A percentile compares a stretch with the other conserved stretches of the same genome.
phyloP scores from a whole-genome alignment of 495 filamentous ascomycete species.

The Aspergillus avenaceus region DNA sequence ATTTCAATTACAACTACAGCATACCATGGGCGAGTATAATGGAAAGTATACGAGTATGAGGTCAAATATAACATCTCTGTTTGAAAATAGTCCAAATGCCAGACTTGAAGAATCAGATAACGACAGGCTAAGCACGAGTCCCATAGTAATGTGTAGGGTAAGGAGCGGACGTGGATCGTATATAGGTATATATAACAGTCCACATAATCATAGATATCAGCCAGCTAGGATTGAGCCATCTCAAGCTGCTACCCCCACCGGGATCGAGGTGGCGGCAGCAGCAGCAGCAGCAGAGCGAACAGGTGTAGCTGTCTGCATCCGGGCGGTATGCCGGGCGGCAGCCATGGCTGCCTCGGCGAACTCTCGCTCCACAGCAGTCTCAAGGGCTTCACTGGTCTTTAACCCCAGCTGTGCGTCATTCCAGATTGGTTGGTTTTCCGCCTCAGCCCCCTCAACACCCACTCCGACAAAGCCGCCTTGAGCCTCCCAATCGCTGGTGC shows the following conservation, averaged over 20 bases:
- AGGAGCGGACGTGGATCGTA: slow-evolving; percentile 6
- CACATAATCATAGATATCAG: neutral
- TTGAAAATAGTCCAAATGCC: neutral
- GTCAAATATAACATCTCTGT: too few relatives aligned
- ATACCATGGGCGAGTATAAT: too few relatives aligned
- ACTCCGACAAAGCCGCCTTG: slow-evolving; percentile 93
- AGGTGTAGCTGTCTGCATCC: slow-evolving; percentile 29
- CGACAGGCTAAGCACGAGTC: neutral
- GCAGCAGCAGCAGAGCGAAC: slow-evolving; percentile 19
- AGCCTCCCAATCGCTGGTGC: slow-evolving; percentile 84
- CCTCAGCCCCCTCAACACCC: slow-evolving; percentile 59
- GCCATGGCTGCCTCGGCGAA: slow-evolving; percentile 22
- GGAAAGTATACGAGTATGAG: too few relatives aligned
- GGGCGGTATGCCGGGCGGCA: slow-evolving; percentile 7
- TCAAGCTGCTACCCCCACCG: slow-evolving; percentile 35
- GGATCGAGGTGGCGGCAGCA: slow-evolving; percentile 22
- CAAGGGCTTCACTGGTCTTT: slow-evolving; percentile 36
- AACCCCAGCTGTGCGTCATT: slow-evolving; percentile 80
- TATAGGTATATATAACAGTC: slow-evolving; percentile 9
- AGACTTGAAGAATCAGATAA: too few relatives aligned
- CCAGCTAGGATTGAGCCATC: neutral
- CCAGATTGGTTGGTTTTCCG: slow-evolving; percentile 70
- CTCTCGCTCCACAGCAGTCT: slow-evolving; percentile 37
- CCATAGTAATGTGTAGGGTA: neutral
- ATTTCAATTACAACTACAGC: too few relatives aligned